A percentile compares a stretch with the other conserved stretches of the same genome.
Evolutionary conservation across 441 rosid species (phyloP).

Genomic region (Melastoma candidum): DNA sequence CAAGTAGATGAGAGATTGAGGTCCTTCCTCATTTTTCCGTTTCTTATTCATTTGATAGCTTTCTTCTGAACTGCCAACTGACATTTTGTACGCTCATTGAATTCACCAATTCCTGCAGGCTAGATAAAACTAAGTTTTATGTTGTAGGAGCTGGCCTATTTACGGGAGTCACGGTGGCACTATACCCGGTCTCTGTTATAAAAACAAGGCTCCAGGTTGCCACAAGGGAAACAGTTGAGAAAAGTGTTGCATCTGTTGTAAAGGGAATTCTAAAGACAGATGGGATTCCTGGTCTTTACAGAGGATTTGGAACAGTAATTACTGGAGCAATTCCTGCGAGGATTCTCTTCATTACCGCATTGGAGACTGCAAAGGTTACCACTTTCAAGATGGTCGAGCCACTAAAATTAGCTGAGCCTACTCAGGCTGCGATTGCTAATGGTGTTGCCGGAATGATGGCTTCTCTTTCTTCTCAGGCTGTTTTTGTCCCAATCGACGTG

Average conservation of each 20-base stretch:
- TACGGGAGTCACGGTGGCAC: conserved; percentile 84
- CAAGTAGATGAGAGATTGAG: no score
- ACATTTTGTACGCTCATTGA: conserved; percentile 10
- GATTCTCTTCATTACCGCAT: conserved; percentile 73
- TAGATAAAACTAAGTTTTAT: conserved; percentile 84
- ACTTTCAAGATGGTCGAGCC: conserved; percentile 72
- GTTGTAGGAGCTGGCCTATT: conserved; percentile 91
- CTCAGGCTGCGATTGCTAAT: conserved; percentile 86
- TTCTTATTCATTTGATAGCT: no score
- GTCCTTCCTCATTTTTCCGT: no score
- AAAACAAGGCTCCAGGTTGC: conserved; percentile 97
- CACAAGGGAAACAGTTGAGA: conserved; percentile 68
- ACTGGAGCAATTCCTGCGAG: conserved; percentile 93
- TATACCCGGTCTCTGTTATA: conserved; percentile 80
- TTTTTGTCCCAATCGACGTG: conserved; percentile 93
- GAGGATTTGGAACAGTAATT: conserved; percentile 90
- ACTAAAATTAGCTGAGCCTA: conserved; percentile 56
- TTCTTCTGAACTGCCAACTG: no score
- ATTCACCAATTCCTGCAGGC: conserved; percentile 38
- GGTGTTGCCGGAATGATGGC: conserved; percentile 93
- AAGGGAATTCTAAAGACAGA: conserved; percentile 64
- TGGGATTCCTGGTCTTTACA: conserved; percentile 88
- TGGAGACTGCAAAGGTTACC: conserved; percentile 82
- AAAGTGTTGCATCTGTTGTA: conserved; percentile 54
- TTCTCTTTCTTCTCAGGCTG: conserved; percentile 70